These are phyloP conservation scores for bread wheat (Triticum aestivum) DNA, from an alignment of 176 grass and related monocot genomes.

Conservation along the genomic window IWGSC_CS_RefSeq_v2.1 NC_057799.1:424294960-424295459, in stretches of 20 bases:
- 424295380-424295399: neutral
- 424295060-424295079: conserved; percentile 66
- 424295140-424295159: neutral
- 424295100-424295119: conserved; percentile 13
- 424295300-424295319: conserved; percentile 27
- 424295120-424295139: conserved; percentile 28
- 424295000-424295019: conserved; percentile 73
- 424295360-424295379: conserved; percentile 18
- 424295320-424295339: conserved; percentile 20
- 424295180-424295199: neutral
- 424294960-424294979: neutral
- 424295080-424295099: conserved; percentile 75
- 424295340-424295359: conserved; percentile 33
- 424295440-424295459: neutral
- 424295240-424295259: conserved; percentile 55
- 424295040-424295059: conserved; percentile 44
- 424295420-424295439: neutral
- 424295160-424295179: neutral
- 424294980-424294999: conserved; percentile 24
- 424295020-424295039: conserved; percentile 42
- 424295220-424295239: conserved; percentile 59
- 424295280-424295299: conserved; percentile 58
- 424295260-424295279: conserved; percentile 53
- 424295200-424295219: conserved; percentile 23
- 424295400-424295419: neutral